These are phyloP conservation scores for Hypoxylon sp. DNA, from an alignment of 2,329 filamentous ascomycete species.

Conservation along the genomic window DNA sequence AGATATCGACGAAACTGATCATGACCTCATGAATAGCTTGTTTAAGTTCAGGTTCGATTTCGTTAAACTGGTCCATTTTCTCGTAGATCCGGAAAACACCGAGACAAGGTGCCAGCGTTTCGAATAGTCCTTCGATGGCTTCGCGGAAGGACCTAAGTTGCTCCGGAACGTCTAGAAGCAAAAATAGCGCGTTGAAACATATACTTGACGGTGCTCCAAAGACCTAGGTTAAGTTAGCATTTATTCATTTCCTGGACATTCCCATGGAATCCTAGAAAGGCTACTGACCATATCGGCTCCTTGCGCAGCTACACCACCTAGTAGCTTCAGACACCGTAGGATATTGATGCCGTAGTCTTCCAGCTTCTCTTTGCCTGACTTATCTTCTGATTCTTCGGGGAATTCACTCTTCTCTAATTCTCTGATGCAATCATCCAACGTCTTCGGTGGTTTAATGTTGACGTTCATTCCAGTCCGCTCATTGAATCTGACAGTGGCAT, in stretches of 20 bases:
- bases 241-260: neutral
- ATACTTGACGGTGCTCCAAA: conserved; percentile 18
- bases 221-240: conserved; percentile 9
- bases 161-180: conserved; percentile 30
- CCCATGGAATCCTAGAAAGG: neutral
- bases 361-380: conserved; percentile 6
- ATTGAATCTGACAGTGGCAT: conserved; percentile 16
- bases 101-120: conserved; percentile 20
- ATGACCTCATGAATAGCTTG: conserved; percentile 30
- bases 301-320: conserved; percentile 27
- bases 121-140: conserved; percentile 27
- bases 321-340: conserved; percentile 26
- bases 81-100: conserved; percentile 29
- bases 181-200: conserved; percentile 32
- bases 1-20: conserved; percentile 35
- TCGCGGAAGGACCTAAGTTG: conserved; percentile 24
- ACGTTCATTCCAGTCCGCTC: conserved; percentile 19
- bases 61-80: conserved; percentile 32
- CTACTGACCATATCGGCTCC: conserved; percentile 18
- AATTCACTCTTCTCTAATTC: conserved; percentile 9
- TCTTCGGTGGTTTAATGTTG: conserved; percentile 23
- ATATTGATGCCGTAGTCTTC: conserved; percentile 23
- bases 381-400: neutral
- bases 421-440: conserved; percentile 20
- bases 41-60: conserved; percentile 27